Conservation (phyloP, 176 grass and related monocot genomes). For the Stipa capillata region DNA sequence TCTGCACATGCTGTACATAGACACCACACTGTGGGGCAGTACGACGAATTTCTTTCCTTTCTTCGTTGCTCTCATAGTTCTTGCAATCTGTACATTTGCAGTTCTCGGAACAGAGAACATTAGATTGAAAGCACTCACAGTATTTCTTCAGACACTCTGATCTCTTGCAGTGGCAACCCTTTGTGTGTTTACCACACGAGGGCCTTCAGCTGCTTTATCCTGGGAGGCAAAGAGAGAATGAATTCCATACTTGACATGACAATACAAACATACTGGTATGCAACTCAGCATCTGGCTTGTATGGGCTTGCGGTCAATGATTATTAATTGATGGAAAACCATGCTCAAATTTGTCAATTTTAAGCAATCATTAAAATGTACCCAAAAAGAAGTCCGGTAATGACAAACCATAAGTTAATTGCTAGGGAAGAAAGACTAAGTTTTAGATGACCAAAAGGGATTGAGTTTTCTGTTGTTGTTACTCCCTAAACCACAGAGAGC, state of each 20-base stretch:
- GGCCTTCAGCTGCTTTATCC: constrained; percentile 13
- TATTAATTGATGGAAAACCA: background rate
- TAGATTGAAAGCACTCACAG: constrained; percentile 38
- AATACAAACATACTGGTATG: background rate
- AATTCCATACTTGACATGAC: background rate
- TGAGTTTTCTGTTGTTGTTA: background rate
- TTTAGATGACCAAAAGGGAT: background rate
- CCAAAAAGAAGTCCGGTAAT: background rate
- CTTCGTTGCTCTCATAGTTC: constrained; percentile 27
- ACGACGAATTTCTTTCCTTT: constrained; percentile 25
- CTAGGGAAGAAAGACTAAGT: background rate
- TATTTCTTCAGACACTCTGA: constrained; percentile 47
- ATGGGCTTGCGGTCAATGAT: background rate
- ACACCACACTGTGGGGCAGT: background rate
- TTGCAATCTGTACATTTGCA: constrained; percentile 39
- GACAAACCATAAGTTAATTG: background rate
- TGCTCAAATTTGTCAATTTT: background rate
- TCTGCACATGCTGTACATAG: constrained; percentile 17
- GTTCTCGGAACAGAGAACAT: constrained; percentile 42
- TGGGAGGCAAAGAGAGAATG: background rate
- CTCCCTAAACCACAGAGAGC: background rate
- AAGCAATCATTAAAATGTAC: background rate
- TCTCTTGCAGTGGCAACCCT: constrained; percentile 40
- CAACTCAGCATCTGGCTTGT: background rate
- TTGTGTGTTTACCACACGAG: constrained; percentile 28